Evolutionary conservation across 768 basidiomycete species (phyloP), one percentile per base, ranked within the genome.

Genomic region (Pisolithus sp.): DNA sequence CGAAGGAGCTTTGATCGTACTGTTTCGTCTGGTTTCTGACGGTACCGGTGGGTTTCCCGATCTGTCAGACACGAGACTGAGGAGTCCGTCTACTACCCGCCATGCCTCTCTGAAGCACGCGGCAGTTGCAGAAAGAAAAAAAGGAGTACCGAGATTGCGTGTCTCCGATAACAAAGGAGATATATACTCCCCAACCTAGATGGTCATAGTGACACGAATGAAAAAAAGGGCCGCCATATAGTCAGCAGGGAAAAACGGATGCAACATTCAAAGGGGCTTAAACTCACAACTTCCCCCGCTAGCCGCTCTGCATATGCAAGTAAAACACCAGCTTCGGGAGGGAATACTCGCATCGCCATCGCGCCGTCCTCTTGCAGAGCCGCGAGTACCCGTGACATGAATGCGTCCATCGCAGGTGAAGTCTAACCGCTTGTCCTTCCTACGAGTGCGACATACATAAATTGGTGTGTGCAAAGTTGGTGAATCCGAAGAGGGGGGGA

Each of bases 401-500:
- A 98, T 20, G 73, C 78, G 64, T 95, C 92, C 96, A 99, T 98
- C 2, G 95, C 80, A n/a, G 23, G 85, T 85, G 63, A 99, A 97
- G 63, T 90, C 83, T 31, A 98, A 77, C 38, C 73, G 71, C 31
- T 75, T 72, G n/a, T 80, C 76, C 48, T 71, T 67, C 41, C 82
- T 85, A 18, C 26, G 41, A 26, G 40, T 17, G 23, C 15, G n/a
- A 18, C 15, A 30, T 1, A 5, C 26, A 17, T 26, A 24, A 13
- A 44, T 15, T 26, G 23, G 7, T 17, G 10, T 6, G 15, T 43
- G 8, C 8, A 15, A 23, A 8, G 28, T 1, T 17, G n/a, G 30
- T 45, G 17, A 31, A 51, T 23, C 21, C 23, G 36, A 10, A 24
- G 20, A 38, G 12, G 4, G 21, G 15, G 31, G 5, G 26, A 26